Evolutionary conservation across 495 filamentous ascomycete genomes (phyloP).

Genomic region (Daldinia loculata): DNA sequence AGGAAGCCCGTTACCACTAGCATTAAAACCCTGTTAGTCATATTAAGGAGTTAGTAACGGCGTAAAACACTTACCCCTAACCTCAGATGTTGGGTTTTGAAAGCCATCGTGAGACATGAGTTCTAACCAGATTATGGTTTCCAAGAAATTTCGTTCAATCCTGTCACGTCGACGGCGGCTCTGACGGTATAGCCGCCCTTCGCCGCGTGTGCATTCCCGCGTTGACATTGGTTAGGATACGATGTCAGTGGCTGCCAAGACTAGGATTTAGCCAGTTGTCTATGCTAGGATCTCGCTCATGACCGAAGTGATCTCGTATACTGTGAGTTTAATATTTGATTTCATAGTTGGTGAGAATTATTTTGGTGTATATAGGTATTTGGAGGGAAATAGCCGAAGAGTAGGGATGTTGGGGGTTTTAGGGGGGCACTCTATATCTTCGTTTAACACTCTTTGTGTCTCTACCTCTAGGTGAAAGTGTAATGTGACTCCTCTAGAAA

Average conservation of each 20-base stretch:
- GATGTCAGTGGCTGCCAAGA: background rate
- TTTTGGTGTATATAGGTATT: background rate
- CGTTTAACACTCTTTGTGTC: background rate
- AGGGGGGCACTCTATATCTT: background rate
- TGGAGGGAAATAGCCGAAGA: background rate
- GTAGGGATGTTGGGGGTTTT: background rate
- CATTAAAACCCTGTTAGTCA: background rate
- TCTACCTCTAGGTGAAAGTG: background rate
- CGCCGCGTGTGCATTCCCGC: conserved; percentile 16
- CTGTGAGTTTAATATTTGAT: conserved; percentile 31
- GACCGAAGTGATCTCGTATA: conserved; percentile 23
- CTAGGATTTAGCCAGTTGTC: background rate
- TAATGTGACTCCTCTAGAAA: background rate
- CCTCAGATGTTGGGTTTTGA: background rate
- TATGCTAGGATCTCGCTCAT: conserved; percentile 31
- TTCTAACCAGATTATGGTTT: conserved; percentile 15
- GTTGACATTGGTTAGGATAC: conserved; percentile 25
- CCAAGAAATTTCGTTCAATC: conserved; percentile 11
- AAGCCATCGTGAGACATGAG: background rate
- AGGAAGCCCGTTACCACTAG: background rate
- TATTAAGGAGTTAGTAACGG: background rate
- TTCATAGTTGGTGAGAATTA: conserved; percentile 5
- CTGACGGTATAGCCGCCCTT: conserved; percentile 10
- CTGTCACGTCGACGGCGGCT: conserved; percentile 7
- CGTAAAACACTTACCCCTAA: conserved; percentile 2